Evolutionary conservation across 345 rosid species (phyloP), one percentile per base, ranked within the genome.

Genomic region (Lepidium aucheri): DNA sequence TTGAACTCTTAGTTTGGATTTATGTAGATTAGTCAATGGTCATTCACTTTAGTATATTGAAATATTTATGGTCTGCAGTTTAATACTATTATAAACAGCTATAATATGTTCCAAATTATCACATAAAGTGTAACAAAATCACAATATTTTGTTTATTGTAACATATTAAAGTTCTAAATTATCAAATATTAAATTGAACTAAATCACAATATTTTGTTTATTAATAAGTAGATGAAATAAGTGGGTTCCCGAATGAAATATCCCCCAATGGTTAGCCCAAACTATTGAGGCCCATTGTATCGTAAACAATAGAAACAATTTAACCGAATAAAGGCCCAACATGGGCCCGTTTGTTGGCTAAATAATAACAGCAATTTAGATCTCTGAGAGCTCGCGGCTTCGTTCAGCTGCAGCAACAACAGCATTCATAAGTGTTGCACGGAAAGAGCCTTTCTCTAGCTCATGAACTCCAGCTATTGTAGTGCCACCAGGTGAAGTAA

Each of bases 401-500:
- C 89, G 92, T 17, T 85, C 83, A 8, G 90, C 78, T 66, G 99
- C 99, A 51, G 92, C 95, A 28, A 82, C 82, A 57, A 88, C 99
- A 13, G 93, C 97, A 75, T 94, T 88, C 97, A 88, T 94, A 70
- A 90, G 64, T 5, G 66, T 68, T 36, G 95, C 97, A 2, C 96
- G 89, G 65, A 84, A 86, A 40, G 96, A 88, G 7, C 81, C 86
- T 80, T 88, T 90, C 84, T 94, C 99, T 68, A 94, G 71, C 73
- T 90, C 97, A 17, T 94, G 92, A 72, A 90, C 75, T 32, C 96
- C 95, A 0, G 96, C 85, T 20, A 90, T 86, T 3, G 99, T 94
- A 6, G 99, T 90, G 35, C 99, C 99, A 6, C 89, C 99, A 0
- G 97, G 84, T 14, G 97, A 94, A 41, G 93, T 73, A 28, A 94